These are phyloP conservation scores for Wickerhamiella bombiphila DNA, from an alignment of 805 yeast species.

Conservation along the genomic window DNA sequence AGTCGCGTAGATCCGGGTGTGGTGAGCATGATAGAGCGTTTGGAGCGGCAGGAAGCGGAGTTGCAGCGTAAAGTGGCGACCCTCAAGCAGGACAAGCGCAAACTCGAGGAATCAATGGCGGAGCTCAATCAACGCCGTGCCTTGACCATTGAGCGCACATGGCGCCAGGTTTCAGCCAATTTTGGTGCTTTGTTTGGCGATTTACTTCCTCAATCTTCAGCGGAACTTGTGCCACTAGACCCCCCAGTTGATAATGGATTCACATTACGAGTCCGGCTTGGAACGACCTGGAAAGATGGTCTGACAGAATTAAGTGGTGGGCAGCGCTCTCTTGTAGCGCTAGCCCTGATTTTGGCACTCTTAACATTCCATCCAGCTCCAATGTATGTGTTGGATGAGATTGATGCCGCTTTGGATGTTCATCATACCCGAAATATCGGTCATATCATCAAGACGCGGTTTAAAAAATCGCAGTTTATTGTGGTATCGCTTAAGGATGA, in stretches of 20 bases:
- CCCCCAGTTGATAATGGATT: constrained; percentile 65
- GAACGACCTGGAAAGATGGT: constrained; percentile 91
- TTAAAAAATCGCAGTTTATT: constrained; percentile 90
- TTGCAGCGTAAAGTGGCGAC: constrained; percentile 8
- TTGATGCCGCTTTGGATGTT: constrained; percentile 94
- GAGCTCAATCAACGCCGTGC: constrained; percentile 76
- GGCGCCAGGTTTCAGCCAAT: constrained; percentile 73
- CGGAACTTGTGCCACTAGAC: constrained; percentile 66
- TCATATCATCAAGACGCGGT: constrained; percentile 83
- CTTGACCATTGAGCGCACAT: constrained; percentile 68
- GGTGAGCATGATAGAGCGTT: constrained; percentile 12
- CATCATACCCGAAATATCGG: constrained; percentile 98
- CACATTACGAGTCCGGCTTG: constrained; percentile 78
- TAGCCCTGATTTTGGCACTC: constrained; percentile 81
- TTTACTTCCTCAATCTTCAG: constrained; percentile 75
- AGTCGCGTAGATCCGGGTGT: constrained; percentile 12
- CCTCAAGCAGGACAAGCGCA: constrained; percentile 55
- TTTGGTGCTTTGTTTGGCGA: constrained; percentile 85
- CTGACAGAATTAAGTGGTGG: constrained; percentile 94
- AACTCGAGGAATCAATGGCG: constrained; percentile 74
- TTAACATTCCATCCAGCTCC: constrained; percentile 96
- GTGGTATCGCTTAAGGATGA: constrained; percentile 96
- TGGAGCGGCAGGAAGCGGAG: constrained; percentile 13
- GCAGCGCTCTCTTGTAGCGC: constrained; percentile 84
- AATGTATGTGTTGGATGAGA: constrained; percentile 94